Evolutionary conservation across 2,329 filamentous ascomycete genomes (phyloP).

Genomic region (Phialemoniopsis sp.): DNA sequence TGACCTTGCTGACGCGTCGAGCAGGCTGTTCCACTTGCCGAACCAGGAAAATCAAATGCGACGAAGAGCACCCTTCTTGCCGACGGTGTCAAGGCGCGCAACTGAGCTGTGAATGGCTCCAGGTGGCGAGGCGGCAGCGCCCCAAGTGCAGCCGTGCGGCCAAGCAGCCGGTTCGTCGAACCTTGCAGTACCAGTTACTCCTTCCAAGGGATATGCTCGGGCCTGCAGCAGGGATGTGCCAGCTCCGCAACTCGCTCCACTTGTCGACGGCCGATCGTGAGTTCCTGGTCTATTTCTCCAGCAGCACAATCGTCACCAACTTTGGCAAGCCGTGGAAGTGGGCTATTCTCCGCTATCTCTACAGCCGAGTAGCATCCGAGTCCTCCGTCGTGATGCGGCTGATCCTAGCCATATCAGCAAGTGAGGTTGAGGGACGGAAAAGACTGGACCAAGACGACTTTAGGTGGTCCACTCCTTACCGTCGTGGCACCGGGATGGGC

Average conservation of each 20-base stretch:
- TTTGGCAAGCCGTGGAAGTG: constrained; percentile 1
- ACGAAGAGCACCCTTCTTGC: background rate
- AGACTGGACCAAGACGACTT: background rate
- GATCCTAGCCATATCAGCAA: background rate
- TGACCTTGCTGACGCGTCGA: background rate
- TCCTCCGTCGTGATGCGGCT: background rate
- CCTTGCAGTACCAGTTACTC: no score
- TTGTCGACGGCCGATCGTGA: no score
- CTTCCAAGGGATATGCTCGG: no score
- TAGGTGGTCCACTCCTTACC: background rate
- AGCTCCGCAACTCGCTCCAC: no score
- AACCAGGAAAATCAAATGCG: constrained; percentile 1
- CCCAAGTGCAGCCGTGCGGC: no score
- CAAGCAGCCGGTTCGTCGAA: no score
- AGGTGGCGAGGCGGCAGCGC: no score
- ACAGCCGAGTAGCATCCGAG: background rate
- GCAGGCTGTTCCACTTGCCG: background rate
- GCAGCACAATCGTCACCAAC: background rate
- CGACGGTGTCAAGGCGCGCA: background rate
- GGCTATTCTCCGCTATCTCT: background rate
- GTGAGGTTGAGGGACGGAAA: background rate
- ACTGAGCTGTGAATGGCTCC: background rate
- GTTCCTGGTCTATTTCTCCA: no score
- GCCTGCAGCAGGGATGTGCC: no score
- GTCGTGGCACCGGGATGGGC: no score